Conservation (phyloP, 2,329 filamentous ascomycete species). For the Fusarium zealandicum region DNA sequence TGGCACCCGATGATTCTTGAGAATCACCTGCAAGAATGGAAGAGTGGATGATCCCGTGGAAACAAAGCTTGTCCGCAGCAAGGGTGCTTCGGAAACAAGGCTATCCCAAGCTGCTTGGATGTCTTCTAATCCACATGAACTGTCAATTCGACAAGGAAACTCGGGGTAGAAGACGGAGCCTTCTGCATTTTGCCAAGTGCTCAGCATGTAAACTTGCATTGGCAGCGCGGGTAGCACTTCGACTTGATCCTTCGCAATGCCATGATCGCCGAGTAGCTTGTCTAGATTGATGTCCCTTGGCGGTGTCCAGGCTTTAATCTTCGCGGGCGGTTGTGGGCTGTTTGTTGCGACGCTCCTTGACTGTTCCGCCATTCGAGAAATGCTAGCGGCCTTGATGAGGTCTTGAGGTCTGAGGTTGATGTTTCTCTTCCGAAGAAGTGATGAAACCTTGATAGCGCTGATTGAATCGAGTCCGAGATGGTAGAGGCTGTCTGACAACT, state of each 20-base stretch:
- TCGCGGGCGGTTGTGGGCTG: not conserved
- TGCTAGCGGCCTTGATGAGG: conserved; percentile 70
- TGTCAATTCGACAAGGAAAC: conserved; percentile 67
- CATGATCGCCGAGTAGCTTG: conserved; percentile 48
- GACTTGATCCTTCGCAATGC: conserved; percentile 55
- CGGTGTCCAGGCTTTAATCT: conserved; percentile 34
- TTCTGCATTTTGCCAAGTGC: conserved; percentile 72
- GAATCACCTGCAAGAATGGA: conserved; percentile 70
- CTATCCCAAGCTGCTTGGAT: conserved; percentile 68
- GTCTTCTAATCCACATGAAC: conserved; percentile 44
- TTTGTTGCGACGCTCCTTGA: not conserved
- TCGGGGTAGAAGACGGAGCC: conserved; percentile 76
- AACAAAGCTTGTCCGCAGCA: conserved; percentile 74
- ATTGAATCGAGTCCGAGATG: conserved; percentile 91
- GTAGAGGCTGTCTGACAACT: conserved; percentile 72
- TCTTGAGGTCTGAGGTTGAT: conserved; percentile 73
- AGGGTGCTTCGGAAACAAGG: conserved; percentile 63
- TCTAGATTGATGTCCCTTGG: conserved; percentile 50
- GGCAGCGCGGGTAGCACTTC: conserved; percentile 75
- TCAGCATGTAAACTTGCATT: conserved; percentile 83
- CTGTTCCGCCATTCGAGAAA: conserved; percentile 66
- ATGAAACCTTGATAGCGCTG: conserved; percentile 83
- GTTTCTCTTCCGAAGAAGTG: conserved; percentile 69
- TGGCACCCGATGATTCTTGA: conserved; percentile 41
- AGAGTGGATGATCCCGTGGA: conserved; percentile 53